Evolutionary conservation across 2,329 filamentous ascomycete genomes (phyloP).

Genomic region (Monosporascus ibericus): DNA sequence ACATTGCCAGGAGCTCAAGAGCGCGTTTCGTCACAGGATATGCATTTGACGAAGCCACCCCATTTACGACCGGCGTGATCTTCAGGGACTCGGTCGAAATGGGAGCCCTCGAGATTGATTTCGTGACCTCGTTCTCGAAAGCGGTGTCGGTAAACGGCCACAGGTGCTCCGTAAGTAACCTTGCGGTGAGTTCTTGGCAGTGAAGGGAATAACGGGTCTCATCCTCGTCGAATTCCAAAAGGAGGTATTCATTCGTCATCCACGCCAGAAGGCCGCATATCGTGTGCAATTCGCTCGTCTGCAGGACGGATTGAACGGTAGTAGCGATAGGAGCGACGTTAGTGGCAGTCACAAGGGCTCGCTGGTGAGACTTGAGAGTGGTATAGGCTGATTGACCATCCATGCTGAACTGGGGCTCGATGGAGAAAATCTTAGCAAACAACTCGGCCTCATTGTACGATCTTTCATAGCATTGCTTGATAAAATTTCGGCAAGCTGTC

Average conservation of each 20-base stretch:
- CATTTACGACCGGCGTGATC: slow-evolving; percentile 42
- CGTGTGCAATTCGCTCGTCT: slow-evolving; percentile 39
- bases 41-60: slow-evolving; percentile 49
- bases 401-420: slow-evolving; percentile 48
- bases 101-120: slow-evolving; percentile 44
- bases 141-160: slow-evolving; percentile 50
- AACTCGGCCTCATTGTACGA: slow-evolving; percentile 49
- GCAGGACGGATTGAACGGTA: slow-evolving; percentile 42
- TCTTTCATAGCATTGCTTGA: slow-evolving; percentile 55
- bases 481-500: slow-evolving; percentile 50
- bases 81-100: slow-evolving; percentile 43
- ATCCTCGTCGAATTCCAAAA: slow-evolving; percentile 51
- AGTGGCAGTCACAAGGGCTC: slow-evolving; percentile 45
- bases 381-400: slow-evolving; percentile 45
- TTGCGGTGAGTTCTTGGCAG: slow-evolving; percentile 50
- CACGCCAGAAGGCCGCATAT: slow-evolving; percentile 52
- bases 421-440: slow-evolving; percentile 49
- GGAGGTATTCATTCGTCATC: slow-evolving; percentile 52
- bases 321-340: slow-evolving; percentile 48
- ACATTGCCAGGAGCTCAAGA: slow-evolving; percentile 53
- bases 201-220: slow-evolving; percentile 45
- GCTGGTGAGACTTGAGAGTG: slow-evolving; percentile 42
- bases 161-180: slow-evolving; percentile 49
- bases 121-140: slow-evolving; percentile 51
- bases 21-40: slow-evolving; percentile 53